Conservation (phyloP, 2,329 filamentous ascomycete genomes). For the Chalaropsis thielavioides region DNA sequence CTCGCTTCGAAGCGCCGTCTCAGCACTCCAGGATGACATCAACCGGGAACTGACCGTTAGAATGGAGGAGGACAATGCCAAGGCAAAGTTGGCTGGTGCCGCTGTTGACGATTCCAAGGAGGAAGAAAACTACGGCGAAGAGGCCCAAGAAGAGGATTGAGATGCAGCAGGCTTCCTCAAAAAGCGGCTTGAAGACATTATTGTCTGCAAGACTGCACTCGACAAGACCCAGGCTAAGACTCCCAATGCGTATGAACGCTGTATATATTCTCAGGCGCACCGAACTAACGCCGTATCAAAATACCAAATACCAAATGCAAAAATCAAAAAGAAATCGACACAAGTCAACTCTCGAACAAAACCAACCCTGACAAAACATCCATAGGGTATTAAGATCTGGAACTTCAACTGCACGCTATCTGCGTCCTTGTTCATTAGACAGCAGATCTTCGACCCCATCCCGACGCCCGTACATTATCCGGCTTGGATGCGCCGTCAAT, state of each 20-base stretch:
- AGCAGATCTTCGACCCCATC: conserved; percentile 12
- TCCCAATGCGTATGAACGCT: not conserved
- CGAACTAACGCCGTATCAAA: conserved; percentile 6
- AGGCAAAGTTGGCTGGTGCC: conserved; percentile 22
- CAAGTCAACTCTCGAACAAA: conserved; percentile 1
- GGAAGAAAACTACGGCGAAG: conserved; percentile 76
- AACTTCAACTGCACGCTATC: not conserved
- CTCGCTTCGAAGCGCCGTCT: conserved; percentile 42
- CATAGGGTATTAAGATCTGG: not conserved
- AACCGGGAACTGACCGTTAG: conserved; percentile 57
- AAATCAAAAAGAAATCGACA: conserved; percentile 5
- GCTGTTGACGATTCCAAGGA: conserved; percentile 41
- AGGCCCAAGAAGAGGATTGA: conserved; percentile 52
- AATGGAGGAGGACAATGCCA: conserved; percentile 56
- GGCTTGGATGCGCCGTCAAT: conserved; percentile 12
- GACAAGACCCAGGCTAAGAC: not conserved
- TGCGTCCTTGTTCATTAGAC: not conserved
- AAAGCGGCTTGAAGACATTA: not conserved
- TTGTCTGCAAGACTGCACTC: not conserved
- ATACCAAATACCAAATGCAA: not conserved
- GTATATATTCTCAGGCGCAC: not conserved
- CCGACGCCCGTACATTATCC: conserved; percentile 5
- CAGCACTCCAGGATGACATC: conserved; percentile 47
- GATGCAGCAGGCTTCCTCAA: not conserved
- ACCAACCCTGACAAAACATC: not conserved